Evolutionary conservation across 768 basidiomycete species (phyloP).

Genomic region (Holtermannia corniformis): DNA sequence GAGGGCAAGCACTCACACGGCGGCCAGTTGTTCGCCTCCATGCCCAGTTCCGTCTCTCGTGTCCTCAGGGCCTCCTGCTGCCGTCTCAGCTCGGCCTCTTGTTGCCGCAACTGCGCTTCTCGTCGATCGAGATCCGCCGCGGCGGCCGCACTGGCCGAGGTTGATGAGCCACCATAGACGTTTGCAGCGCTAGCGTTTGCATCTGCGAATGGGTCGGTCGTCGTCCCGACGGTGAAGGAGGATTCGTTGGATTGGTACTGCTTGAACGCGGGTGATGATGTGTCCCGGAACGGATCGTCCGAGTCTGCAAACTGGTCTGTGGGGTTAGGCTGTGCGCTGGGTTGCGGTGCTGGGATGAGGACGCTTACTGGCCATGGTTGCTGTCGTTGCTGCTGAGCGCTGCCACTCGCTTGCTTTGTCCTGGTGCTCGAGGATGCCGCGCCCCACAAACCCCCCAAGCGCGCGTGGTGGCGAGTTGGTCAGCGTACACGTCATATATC

Average conservation of each 20-base stretch:
- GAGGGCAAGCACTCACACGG: conserved; percentile 62
- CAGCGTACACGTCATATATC: no score
- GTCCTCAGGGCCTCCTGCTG: conserved; percentile 73
- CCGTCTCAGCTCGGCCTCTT: conserved; percentile 56
- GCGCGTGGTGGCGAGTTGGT: no score
- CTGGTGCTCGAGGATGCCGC: no score
- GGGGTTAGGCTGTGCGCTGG: background rate
- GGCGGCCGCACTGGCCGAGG: conserved; percentile 2
- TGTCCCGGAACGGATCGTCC: background rate
- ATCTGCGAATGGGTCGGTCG: conserved; percentile 12
- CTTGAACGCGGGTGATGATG: background rate
- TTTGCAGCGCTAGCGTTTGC: background rate
- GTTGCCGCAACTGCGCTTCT: conserved; percentile 24
- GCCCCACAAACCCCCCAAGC: no score
- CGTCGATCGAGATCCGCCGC: conserved; percentile 10
- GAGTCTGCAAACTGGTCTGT: background rate
- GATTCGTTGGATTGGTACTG: conserved; percentile 22
- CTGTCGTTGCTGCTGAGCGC: no score
- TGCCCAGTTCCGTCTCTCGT: conserved; percentile 49
- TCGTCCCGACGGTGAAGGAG: conserved; percentile 29
- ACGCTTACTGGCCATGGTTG: background rate
- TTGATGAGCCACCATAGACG: conserved; percentile 9
- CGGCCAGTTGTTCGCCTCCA: conserved; percentile 83
- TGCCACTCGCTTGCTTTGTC: no score
- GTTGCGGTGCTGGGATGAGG: no score